Conservation (phyloP, 495 filamentous ascomycete species). For the Penicillium maclennaniae region DNA sequence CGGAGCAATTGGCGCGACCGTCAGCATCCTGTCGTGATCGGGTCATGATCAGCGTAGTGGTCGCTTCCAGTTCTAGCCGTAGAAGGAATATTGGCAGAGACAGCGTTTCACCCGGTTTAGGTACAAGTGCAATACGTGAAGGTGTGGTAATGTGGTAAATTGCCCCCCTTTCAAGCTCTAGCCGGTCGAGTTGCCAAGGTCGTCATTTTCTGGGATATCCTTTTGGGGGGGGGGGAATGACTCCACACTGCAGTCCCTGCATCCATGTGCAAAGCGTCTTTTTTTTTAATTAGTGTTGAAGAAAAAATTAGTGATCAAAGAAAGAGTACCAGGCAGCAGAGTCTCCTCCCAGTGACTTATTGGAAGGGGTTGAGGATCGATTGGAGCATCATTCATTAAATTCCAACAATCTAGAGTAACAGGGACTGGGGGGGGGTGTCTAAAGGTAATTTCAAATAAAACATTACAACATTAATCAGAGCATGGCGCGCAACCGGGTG, state of each 20-base stretch:
- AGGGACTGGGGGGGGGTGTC: background rate
- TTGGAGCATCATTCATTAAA: background rate
- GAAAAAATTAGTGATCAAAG: no score
- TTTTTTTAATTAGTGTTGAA: no score
- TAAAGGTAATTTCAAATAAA: background rate
- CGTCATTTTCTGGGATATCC: no score
- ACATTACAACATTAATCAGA: constrained; percentile 21
- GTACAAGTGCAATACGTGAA: no score
- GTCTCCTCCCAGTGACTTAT: background rate
- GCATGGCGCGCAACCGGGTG: constrained; percentile 40
- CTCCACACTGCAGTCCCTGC: background rate
- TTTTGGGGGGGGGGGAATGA: no score
- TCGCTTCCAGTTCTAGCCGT: background rate
- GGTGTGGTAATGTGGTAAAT: no score
- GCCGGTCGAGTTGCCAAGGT: no score
- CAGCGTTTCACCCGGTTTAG: constrained; percentile 10
- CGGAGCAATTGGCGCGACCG: background rate
- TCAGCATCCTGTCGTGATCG: background rate
- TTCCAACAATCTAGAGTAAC: constrained; percentile 10
- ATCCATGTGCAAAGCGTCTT: background rate
- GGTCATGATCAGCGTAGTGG: background rate
- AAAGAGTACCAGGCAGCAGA: background rate
- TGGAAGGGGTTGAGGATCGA: background rate
- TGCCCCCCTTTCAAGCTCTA: no score
- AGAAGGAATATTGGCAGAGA: background rate